Base-by-base conservation (phyloP, 2,329 filamentous ascomycete genomes). In the Pezicula radicicola region DNA sequence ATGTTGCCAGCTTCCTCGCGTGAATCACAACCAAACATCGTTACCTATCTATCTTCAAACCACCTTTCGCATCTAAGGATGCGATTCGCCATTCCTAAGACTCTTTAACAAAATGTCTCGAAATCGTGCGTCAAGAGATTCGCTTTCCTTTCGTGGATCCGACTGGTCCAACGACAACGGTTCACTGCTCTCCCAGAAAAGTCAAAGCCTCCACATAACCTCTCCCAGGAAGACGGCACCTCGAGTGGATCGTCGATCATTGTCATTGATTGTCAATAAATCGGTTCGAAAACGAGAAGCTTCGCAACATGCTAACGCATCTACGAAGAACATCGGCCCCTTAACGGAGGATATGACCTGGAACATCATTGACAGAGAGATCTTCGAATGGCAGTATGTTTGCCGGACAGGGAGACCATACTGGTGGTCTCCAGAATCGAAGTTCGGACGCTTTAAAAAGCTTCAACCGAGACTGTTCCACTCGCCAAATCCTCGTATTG, bases 381-480 rank as follows among this genome's bases (percentile, higher is more conserved):
- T 66, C 39, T 56, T 52, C 13, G 64, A 66, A 52, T 67, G 64
- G 64, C 60, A 66, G 39, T 60, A 60, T 40, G 59, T 63, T 18
- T 66, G 63, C 47, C 51, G 55, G 33, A 63, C 61, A 42, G 63
- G 65, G 21, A 52, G 60, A 33, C 64, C 64, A 15, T 65, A 63
- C 50, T 66, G 65, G 61, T 67, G 63, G 63, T 65, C 60, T n/a
- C 59, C 62, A 15, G 57, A 61, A 42, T 57, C 63, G 12, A 64
- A 59, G 46, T 55, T 53, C 27, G 45, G 41, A 19, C 46, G 49
- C 7, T 19, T 58, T 40, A 58, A 55, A 46, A 59, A 54, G 12
- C 27, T 55, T 9, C 50, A 49, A 33, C 43, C 43, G 3, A 53
- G 44, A 40, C 9, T 51, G 3, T 30, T 9, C 9, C 49, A 46